Evolutionary conservation across 352 stramenopile genomes (phyloP).

Genomic region (Pythium insidiosum): DNA sequence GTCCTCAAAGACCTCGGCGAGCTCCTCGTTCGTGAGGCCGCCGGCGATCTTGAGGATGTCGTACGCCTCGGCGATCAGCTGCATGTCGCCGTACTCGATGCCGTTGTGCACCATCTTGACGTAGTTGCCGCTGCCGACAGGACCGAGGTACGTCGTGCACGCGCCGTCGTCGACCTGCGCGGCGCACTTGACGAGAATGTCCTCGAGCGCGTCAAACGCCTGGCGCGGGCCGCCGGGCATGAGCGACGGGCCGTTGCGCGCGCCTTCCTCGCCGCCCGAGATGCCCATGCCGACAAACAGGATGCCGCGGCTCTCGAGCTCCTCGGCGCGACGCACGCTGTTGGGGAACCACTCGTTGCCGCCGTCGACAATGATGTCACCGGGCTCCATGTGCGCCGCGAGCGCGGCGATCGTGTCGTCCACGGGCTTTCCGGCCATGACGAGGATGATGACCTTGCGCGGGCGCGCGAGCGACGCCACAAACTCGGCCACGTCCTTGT

Average conservation of each 20-base stretch:
- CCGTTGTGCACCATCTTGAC: slow-evolving; percentile 99
- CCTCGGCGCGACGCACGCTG: slow-evolving; percentile 88
- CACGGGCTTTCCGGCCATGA: slow-evolving; percentile 97
- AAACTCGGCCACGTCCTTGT: slow-evolving; percentile 91
- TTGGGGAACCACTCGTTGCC: slow-evolving; percentile 99
- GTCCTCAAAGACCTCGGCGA: slow-evolving; percentile 91
- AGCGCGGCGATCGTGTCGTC: slow-evolving; percentile 88
- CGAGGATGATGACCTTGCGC: slow-evolving; percentile 97
- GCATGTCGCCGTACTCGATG: slow-evolving; percentile 99
- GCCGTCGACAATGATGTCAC: slow-evolving; percentile 98
- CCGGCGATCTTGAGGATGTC: slow-evolving; percentile 94
- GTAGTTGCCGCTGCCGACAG: slow-evolving; percentile 97
- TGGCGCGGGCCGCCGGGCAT: slow-evolving; percentile 97
- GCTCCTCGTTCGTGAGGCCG: slow-evolving; percentile 88
- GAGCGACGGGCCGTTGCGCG: slow-evolving; percentile 95
- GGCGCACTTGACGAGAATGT: slow-evolving; percentile 96
- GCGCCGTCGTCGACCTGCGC: slow-evolving; percentile 92
- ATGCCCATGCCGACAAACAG: slow-evolving; percentile 98
- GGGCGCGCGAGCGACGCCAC: slow-evolving; percentile 89
- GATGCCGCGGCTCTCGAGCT: slow-evolving; percentile 94
- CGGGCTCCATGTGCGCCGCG: slow-evolving; percentile 83
- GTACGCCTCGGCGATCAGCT: slow-evolving; percentile 98
- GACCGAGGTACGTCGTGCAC: slow-evolving; percentile 97
- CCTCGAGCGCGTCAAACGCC: slow-evolving; percentile 95
- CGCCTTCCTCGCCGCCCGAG: slow-evolving; percentile 97